Evolutionary conservation across 306 rosid species (phyloP).

Genomic region (Boehmeria nivea): DNA sequence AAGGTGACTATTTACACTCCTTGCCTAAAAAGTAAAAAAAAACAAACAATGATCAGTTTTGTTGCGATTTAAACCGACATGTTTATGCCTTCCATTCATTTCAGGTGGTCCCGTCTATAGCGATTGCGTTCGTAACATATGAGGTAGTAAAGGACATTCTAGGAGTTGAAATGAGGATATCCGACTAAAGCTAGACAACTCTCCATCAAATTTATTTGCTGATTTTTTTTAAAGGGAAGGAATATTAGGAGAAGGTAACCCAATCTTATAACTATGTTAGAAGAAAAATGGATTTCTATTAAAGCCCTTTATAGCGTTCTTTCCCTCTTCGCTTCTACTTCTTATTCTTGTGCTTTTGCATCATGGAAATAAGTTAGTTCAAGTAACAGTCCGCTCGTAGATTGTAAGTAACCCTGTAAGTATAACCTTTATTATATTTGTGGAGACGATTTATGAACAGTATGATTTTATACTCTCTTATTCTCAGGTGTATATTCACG

Average conservation of each 20-base stretch:
- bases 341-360: no score
- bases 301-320: no score
- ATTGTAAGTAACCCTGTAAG: no score
- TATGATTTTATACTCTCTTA: background rate
- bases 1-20: constrained; percentile 41
- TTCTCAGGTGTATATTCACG: no score
- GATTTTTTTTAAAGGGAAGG: background rate
- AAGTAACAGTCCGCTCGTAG: no score
- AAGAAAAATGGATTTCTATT: no score
- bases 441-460: background rate
- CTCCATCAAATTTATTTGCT: background rate
- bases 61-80: no score
- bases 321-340: no score
- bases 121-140: constrained; percentile 62
- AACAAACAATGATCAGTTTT: background rate
- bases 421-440: background rate
- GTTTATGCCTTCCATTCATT: constrained; percentile 4
- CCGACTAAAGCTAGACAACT: constrained; percentile 32
- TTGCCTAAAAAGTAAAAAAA: background rate
- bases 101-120: constrained; percentile 76
- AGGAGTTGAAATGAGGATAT: constrained; percentile 62
- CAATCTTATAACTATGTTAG: no score
- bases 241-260: constrained; percentile 15
- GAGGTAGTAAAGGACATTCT: constrained; percentile 59
- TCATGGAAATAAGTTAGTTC: no score